These are phyloP conservation scores for Fusarium longipes DNA, from an alignment of 2,329 filamentous ascomycete genomes.

Conservation along the genomic window DNA sequence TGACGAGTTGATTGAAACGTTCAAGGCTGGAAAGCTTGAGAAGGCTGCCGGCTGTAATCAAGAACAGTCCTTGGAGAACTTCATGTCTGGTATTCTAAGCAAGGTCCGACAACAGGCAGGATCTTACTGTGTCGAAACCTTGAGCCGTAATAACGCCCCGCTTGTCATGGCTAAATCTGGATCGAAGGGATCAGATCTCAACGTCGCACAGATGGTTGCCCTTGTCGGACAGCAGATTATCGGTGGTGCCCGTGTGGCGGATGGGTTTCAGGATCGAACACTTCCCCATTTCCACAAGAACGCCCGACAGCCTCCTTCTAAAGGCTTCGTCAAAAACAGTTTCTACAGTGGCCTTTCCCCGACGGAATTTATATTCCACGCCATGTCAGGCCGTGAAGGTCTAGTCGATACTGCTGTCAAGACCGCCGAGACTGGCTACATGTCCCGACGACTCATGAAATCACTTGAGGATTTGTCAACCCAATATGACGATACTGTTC, in stretches of 20 bases:
- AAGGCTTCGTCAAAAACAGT: slow-evolving; percentile 96
- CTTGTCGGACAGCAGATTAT: slow-evolving; percentile 99
- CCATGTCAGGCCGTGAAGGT: slow-evolving; percentile 98
- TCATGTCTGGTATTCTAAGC: slow-evolving; percentile 90
- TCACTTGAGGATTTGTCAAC: slow-evolving; percentile 94
- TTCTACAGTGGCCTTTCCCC: slow-evolving; percentile 94
- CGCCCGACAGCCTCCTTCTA: slow-evolving; percentile 89
- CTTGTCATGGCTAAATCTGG: slow-evolving; percentile 97
- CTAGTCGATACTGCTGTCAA: slow-evolving; percentile 98
- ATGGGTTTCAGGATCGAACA: slow-evolving; percentile 96
- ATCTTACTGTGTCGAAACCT: slow-evolving; percentile 86
- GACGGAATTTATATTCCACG: slow-evolving; percentile 97
- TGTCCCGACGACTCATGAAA: slow-evolving; percentile 98
- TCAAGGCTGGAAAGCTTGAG: slow-evolving; percentile 81
- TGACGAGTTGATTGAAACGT: slow-evolving; percentile 84
- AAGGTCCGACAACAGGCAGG: slow-evolving; percentile 92
- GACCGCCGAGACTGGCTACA: slow-evolving; percentile 98
- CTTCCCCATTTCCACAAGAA: slow-evolving; percentile 96
- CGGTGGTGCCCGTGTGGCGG: slow-evolving; percentile 87
- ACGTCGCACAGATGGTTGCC: slow-evolving; percentile 99
- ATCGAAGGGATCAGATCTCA: slow-evolving; percentile 96
- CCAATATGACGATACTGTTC: slow-evolving; percentile 93
- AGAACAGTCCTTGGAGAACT: slow-evolving; percentile 90
- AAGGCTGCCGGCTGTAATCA: slow-evolving; percentile 91
- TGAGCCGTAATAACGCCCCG: slow-evolving; percentile 92